Evolutionary conservation across 2,329 filamentous ascomycete species (phyloP).

Genomic region (Cytospora chrysosperma): DNA sequence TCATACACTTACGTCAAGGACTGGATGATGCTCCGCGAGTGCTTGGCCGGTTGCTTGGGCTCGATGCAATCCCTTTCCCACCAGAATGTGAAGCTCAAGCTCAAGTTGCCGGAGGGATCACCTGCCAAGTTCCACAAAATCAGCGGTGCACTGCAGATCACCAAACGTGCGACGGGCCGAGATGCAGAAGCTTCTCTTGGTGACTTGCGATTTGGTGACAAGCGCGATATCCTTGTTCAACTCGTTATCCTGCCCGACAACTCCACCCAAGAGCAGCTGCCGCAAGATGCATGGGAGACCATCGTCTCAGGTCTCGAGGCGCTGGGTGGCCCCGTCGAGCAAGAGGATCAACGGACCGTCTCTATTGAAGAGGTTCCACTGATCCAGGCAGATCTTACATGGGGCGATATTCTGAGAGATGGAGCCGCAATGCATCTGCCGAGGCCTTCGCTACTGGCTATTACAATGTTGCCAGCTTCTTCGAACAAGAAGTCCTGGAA

Average conservation of each 20-base stretch:
- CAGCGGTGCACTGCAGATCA: conserved; percentile 91
- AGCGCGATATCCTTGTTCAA: conserved; percentile 89
- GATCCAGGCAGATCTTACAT: conserved; percentile 90
- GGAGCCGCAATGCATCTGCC: conserved; percentile 83
- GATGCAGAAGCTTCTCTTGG: conserved; percentile 92
- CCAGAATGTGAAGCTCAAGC: conserved; percentile 94
- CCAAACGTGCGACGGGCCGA: conserved; percentile 89
- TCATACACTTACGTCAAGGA: conserved; percentile 99
- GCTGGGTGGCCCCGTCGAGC: conserved; percentile 81
- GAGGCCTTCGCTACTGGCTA: conserved; percentile 85
- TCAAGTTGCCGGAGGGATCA: conserved; percentile 91
- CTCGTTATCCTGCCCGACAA: conserved; percentile 89
- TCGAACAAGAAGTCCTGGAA: conserved; percentile 63
- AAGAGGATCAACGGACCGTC: conserved; percentile 76
- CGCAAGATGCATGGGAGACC: conserved; percentile 94
- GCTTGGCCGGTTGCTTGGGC: conserved; percentile 88
- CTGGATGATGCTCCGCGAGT: conserved; percentile 99
- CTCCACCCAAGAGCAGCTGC: conserved; percentile 75
- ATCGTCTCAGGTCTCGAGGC: conserved; percentile 95
- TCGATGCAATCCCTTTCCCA: conserved; percentile 93
- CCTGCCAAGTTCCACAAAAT: conserved; percentile 99
- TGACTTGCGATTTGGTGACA: conserved; percentile 92
- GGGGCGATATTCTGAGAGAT: conserved; percentile 90
- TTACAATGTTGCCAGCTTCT: conserved; percentile 83
- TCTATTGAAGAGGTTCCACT: conserved; percentile 94